Base-by-base conservation (phyloP, 805 yeast species). In the Saccharomycopsis olivae region DNA sequence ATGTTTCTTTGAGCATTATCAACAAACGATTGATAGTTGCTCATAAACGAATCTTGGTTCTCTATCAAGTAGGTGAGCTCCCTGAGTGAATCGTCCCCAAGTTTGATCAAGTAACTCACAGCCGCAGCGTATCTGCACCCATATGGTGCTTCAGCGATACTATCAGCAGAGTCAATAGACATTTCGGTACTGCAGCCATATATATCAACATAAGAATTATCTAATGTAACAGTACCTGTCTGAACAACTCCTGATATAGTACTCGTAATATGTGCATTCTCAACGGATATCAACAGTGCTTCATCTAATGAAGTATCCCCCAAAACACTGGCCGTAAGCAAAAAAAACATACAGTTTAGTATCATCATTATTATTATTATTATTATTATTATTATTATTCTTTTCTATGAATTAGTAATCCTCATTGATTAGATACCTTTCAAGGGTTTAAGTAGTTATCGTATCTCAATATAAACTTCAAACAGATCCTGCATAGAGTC, bases 41-140 rank as follows among this genome's bases (percentile, higher is more conserved):
- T 39, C 1, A 28, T 30, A 32, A 30, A 43, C 5, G 41, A 35
- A 10, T 15, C 18, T 25, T 38, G 34, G 6, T 36, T 25, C 6
- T 35, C 32, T 16, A 39, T 19, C 20, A 38, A 16, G 10, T 23
- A 38, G 1, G 46, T 38, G 13, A 43, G 15, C 31, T 43, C 39
- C 5, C 24, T 15, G 16, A 39, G 38, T 11, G 46, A 35, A 6
- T 19, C 29, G 20, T 28, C 25, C 13, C 46, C 46, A 10, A 17
- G 18, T 18, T 39, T 25, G n/a, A 43, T 39, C 13, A 28, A 32
- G 24, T 38, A 43, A 21, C 35, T 32, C 11, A 31, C 41, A 14
- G 25, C 20, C 2, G 46, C 43, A 23, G 38, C 33, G 24, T 38
- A 35, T 4, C 36, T 17, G 25, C 46, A 43, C 11, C 46, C 46